Evolutionary conservation across 2,329 filamentous ascomycete genomes (phyloP).

Genomic region (Neonectria coccinea): DNA sequence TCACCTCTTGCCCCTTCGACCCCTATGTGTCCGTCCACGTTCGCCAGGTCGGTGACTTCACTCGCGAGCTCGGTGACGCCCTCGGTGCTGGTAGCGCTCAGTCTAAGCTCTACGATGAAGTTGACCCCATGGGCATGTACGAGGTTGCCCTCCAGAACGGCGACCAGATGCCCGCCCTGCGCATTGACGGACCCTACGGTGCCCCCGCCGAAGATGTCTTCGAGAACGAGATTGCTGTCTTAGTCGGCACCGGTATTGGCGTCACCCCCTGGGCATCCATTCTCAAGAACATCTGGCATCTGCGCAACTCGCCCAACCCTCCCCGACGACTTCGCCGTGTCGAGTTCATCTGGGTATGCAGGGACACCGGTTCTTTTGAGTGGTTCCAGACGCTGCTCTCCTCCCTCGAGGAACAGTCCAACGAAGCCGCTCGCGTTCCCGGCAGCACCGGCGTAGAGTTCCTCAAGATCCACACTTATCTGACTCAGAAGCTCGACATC

Average conservation of each 20-base stretch:
- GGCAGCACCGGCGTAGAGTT: slow-evolving; percentile 82
- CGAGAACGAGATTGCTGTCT: slow-evolving; percentile 87
- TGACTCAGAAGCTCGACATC: slow-evolving; percentile 91
- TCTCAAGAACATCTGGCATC: slow-evolving; percentile 98
- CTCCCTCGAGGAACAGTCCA: slow-evolving; percentile 88
- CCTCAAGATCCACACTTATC: slow-evolving; percentile 96
- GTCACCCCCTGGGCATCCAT: slow-evolving; percentile 90
- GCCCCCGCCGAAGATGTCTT: slow-evolving; percentile 98
- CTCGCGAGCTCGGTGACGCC: slow-evolving; percentile 90
- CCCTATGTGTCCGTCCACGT: slow-evolving; percentile 95
- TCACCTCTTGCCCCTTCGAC: slow-evolving; percentile 97
- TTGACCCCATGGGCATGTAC: slow-evolving; percentile 97
- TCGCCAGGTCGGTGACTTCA: slow-evolving; percentile 97
- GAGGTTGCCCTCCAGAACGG: slow-evolving; percentile 95
- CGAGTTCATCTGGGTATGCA: slow-evolving; percentile 99
- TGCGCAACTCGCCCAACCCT: slow-evolving; percentile 89
- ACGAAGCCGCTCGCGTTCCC: slow-evolving; percentile 73
- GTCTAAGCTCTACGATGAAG: slow-evolving; percentile 87
- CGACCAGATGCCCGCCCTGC: slow-evolving; percentile 88
- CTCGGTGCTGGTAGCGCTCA: slow-evolving; percentile 92
- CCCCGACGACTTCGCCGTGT: slow-evolving; percentile 90
- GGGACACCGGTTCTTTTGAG: slow-evolving; percentile 94
- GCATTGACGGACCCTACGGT: slow-evolving; percentile 95
- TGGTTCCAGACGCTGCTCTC: slow-evolving; percentile 98
- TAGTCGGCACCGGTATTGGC: slow-evolving; percentile 88